Conservation (phyloP, 139 green algal species). For the Edaphochlamys debaryana region DNA sequence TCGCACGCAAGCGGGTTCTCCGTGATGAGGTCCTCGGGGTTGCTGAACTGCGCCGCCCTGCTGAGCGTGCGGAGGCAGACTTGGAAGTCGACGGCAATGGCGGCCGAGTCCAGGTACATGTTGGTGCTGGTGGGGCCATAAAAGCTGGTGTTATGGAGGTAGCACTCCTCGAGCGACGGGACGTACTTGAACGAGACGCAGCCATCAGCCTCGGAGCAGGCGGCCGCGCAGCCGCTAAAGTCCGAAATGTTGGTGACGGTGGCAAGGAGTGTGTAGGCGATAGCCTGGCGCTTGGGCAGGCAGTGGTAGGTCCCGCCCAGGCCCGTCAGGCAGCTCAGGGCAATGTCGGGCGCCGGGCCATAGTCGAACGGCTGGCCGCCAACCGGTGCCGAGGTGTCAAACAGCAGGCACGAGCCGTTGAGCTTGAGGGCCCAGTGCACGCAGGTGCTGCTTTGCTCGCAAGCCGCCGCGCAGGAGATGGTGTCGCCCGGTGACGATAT, state of each 20-base stretch:
- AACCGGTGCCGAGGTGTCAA: not conserved
- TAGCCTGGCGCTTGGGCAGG: not conserved
- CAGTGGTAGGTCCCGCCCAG: not conserved
- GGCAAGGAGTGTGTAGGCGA: not conserved
- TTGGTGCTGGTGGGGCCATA: not conserved
- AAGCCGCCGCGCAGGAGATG: not conserved
- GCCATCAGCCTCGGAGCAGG: not conserved
- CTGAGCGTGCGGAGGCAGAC: not conserved
- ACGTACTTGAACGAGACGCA: not conserved
- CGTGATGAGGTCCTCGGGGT: not conserved
- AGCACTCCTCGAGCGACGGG: not conserved
- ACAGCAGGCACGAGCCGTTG: not conserved
- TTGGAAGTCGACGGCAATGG: not conserved
- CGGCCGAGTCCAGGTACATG: not conserved
- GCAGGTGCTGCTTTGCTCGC: not conserved
- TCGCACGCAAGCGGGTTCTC: not conserved
- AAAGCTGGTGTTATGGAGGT: not conserved
- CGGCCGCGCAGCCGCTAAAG: not conserved
- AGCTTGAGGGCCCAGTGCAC: not conserved
- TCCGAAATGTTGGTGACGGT: too few species aligned
- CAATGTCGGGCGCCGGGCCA: not conserved
- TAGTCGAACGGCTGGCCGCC: not conserved
- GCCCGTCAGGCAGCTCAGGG: not conserved
- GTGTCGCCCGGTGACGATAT: not conserved
- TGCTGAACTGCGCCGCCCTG: not conserved